Conservation (phyloP, 441 rosid genomes). For the Gossypium trilobum region DNA sequence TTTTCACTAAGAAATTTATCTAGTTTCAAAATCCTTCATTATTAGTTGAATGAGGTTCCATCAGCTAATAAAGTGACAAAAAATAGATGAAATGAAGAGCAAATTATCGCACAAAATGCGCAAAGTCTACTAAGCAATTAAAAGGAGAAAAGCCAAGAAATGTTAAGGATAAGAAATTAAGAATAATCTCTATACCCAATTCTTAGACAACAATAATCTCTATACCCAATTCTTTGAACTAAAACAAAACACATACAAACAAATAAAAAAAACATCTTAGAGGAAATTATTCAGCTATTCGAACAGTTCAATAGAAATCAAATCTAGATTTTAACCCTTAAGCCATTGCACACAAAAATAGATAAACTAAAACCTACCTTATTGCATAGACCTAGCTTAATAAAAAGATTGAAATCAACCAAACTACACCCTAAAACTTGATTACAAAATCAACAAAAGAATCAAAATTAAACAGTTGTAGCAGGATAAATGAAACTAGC, state of each 20-base stretch:
- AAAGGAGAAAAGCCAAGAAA: not conserved
- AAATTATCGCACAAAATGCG: not conserved
- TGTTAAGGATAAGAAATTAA: not conserved
- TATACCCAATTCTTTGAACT: not conserved
- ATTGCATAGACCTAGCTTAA: not conserved
- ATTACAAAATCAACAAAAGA: not conserved
- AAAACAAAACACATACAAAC: not conserved
- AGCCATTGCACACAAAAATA: not conserved
- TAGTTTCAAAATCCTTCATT: not conserved
- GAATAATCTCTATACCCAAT: not conserved
- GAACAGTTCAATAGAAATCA: not conserved
- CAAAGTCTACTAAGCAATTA: not conserved
- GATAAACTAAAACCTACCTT: not conserved
- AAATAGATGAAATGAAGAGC: not conserved
- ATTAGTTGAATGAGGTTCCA: not conserved
- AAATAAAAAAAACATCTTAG: too few species aligned
- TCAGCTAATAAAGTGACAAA: not conserved
- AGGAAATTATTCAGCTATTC: not conserved
- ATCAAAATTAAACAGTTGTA: not conserved
- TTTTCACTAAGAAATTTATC: not conserved
- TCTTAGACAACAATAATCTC: not conserved
- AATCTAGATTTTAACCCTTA: conserved; percentile 5
- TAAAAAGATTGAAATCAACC: not conserved
- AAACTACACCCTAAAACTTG: not conserved
- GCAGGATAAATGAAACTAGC: conserved; percentile 1